A percentile compares a stretch with the other conserved stretches of the same genome.
Conservation (phyloP, 73 alveolate genomes). For the Symbiodinium pilosum region DNA sequence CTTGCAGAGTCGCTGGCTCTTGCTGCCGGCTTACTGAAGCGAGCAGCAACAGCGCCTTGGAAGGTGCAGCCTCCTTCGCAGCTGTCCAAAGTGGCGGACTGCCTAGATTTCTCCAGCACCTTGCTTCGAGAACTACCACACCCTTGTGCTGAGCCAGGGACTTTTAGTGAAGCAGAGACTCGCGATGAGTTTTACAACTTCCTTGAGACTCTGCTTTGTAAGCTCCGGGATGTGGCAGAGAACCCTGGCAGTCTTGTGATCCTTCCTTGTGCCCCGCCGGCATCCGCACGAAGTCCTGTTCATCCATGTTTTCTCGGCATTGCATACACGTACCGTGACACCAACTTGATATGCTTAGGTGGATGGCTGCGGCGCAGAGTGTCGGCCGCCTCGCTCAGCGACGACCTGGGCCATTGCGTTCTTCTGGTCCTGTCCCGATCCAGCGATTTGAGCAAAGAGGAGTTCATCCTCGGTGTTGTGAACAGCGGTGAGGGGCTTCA, state of each 20-base stretch:
- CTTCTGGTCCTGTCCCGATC: constrained; percentile 49
- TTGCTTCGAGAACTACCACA: neutral
- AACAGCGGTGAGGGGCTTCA: constrained; percentile 73
- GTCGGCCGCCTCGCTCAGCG: neutral
- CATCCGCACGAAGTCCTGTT: neutral
- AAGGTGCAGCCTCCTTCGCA: neutral
- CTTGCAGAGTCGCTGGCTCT: constrained; percentile 51
- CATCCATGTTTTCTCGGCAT: neutral
- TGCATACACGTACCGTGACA: no score
- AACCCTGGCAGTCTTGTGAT: constrained; percentile 36
- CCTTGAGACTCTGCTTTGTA: constrained; percentile 9
- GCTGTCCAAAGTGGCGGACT: neutral
- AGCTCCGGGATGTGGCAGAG: constrained; percentile 15
- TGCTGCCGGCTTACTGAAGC: constrained; percentile 41
- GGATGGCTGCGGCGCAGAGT: constrained; percentile 47
- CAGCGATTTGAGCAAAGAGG: constrained; percentile 1
- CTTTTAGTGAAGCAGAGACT: constrained; percentile 16
- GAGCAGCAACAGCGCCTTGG: neutral
- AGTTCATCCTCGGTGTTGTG: constrained; percentile 46
- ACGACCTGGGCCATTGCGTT: constrained; percentile 47
- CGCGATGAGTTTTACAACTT: constrained; percentile 28
- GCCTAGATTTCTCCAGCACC: neutral
- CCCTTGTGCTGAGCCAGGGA: constrained; percentile 3
- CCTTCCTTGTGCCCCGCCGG: constrained; percentile 18
- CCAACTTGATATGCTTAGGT: no score